Conservation (phyloP, 495 filamentous ascomycete species). For the Gamarada debralockiae region DNA sequence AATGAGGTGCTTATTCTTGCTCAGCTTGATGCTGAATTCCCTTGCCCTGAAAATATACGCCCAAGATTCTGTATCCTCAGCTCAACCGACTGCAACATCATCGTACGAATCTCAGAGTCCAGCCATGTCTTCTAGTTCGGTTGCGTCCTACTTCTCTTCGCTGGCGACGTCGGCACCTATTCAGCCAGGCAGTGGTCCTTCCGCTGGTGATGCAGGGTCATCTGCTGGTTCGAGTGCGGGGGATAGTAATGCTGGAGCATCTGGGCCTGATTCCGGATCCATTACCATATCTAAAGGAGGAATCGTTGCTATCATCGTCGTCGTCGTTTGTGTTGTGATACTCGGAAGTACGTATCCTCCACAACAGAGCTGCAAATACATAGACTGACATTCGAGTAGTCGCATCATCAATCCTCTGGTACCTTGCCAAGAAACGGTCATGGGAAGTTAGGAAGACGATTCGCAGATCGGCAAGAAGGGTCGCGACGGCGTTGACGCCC, state of each 20-base stretch:
- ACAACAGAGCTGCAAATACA: background rate
- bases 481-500: conserved; percentile 50
- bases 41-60: conserved; percentile 12
- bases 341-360: conserved; percentile 47
- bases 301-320: conserved; percentile 58
- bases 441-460: conserved; percentile 52
- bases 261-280: conserved; percentile 44
- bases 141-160: conserved; percentile 18
- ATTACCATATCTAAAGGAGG: conserved; percentile 53
- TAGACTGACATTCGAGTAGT: conserved; percentile 32
- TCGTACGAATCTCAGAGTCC: conserved; percentile 20
- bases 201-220: conserved; percentile 22
- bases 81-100: background rate
- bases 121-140: conserved; percentile 24
- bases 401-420: conserved; percentile 44
- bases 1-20: conserved; percentile 16
- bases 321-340: conserved; percentile 52
- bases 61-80: conserved; percentile 13
- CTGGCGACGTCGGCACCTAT: conserved; percentile 21
- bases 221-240: conserved; percentile 20
- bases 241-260: conserved; percentile 49
- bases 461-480: conserved; percentile 47
- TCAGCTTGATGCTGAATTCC: conserved; percentile 21
- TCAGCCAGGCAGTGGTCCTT: conserved; percentile 21
- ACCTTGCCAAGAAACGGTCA: conserved; percentile 52